A percentile compares a stretch with the other conserved stretches of the same genome.
phyloP scores from a whole-genome alignment of 2,329 filamentous ascomycete species.

The Colletotrichum scovillei region DNA sequence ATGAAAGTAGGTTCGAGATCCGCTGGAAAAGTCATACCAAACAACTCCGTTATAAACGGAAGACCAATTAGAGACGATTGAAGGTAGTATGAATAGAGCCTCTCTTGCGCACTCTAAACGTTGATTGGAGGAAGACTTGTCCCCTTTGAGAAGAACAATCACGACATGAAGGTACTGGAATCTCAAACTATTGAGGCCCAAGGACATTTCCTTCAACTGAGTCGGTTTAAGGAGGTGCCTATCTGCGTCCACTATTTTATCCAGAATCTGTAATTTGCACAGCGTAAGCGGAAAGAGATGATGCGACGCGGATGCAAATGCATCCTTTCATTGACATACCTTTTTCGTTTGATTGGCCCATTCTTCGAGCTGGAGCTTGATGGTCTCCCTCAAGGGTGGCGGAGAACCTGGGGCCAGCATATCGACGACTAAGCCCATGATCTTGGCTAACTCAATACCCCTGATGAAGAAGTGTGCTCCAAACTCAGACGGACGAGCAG shows the following conservation, averaged over 20 bases:
- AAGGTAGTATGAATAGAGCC: slow-evolving; percentile 5
- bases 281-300: too few species aligned
- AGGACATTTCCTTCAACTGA: slow-evolving; percentile 17
- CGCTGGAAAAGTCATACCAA: not conserved
- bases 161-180: slow-evolving; percentile 21
- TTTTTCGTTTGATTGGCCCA: not conserved
- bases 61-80: slow-evolving; percentile 16
- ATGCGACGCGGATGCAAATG: too few species aligned
- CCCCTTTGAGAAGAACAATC: slow-evolving; percentile 14
- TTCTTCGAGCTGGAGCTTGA: slow-evolving; percentile 1
- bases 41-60: slow-evolving; percentile 22
- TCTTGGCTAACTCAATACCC: slow-evolving; percentile 1
- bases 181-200: slow-evolving; percentile 3
- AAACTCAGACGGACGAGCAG: not conserved
- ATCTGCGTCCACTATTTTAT: not conserved
- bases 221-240: not conserved
- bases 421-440: not conserved
- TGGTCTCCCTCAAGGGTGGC: not conserved
- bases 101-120: slow-evolving; percentile 8
- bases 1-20: not conserved
- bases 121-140: not conserved
- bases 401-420: not conserved
- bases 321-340: not conserved
- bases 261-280: not conserved
- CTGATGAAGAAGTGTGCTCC: not conserved